These are phyloP conservation scores for Taphrina betulina DNA, from an alignment of 1,139 yeast genomes.

Conservation along the genomic window DNA sequence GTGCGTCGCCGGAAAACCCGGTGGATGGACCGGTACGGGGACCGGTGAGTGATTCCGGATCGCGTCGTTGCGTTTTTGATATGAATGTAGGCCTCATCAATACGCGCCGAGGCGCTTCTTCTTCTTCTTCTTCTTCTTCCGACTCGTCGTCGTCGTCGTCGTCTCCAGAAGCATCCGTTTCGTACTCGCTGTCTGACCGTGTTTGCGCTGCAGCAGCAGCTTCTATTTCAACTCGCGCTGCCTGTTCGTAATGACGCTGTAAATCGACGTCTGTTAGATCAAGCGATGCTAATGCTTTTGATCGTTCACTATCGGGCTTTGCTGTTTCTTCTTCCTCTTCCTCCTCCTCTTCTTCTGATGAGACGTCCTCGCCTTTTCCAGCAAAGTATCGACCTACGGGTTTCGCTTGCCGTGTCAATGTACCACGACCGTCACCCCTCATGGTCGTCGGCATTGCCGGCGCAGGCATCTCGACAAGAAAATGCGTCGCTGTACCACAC, in stretches of 20 bases:
- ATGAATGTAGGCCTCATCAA: conserved; percentile 9
- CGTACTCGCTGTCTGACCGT: background rate
- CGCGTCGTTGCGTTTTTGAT: conserved; percentile 1
- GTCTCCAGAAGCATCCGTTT: background rate
- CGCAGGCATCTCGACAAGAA: conserved; percentile 8
- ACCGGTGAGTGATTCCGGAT: background rate
- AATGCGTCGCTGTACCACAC: too few relatives aligned
- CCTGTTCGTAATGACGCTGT: conserved; percentile 7
- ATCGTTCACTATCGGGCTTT: background rate
- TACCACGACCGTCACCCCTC: conserved; percentile 22
- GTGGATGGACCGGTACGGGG: background rate
- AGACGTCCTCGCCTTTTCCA: conserved; percentile 5
- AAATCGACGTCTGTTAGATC: conserved; percentile 3
- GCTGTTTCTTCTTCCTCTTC: background rate
- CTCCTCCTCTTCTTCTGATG: background rate
- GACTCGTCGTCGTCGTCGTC: background rate
- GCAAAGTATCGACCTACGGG: conserved; percentile 21
- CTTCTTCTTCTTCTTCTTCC: conserved; percentile 7
- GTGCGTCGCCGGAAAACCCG: background rate
- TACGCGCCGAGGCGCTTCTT: conserved; percentile 10
- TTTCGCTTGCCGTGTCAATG: background rate
- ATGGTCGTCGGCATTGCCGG: conserved; percentile 24
- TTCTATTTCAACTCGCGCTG: background rate
- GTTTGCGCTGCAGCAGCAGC: background rate
- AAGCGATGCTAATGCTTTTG: background rate